Evolutionary conservation across 352 stramenopile species (phyloP).

Genomic region (Globisporangium nunn): DNA sequence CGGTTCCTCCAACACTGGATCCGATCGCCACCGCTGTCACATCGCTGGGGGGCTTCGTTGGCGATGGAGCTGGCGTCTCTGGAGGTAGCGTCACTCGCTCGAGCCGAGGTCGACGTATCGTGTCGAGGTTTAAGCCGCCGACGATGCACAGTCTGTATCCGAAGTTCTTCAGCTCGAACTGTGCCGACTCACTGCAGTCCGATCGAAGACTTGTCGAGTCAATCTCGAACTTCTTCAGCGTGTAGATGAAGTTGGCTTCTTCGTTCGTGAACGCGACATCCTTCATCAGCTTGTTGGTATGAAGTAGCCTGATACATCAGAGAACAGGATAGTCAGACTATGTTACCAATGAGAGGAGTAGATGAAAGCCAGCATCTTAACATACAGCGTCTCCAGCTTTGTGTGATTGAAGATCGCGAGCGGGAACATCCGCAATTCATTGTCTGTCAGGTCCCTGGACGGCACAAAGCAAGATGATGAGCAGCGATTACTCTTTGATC

Average conservation of each 20-base stretch:
- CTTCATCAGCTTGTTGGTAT: not conserved
- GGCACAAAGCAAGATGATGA: not conserved
- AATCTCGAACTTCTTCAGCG: not conserved
- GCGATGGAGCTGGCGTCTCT: conserved; percentile 4
- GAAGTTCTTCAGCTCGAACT: too few species aligned
- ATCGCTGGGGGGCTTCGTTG: too few species aligned
- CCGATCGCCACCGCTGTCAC: not conserved
- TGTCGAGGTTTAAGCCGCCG: too few species aligned
- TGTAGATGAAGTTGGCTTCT: conserved; percentile 3
- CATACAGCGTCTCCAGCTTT: conserved; percentile 1
- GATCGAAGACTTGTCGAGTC: not conserved
- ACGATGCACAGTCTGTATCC: too few species aligned
- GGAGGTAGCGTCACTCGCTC: not conserved
- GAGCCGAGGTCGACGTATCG: too few species aligned
- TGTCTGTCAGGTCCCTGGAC: not conserved
- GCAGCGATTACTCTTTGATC: not conserved
- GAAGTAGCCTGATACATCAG: not conserved
- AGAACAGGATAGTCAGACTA: not conserved
- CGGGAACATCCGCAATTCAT: not conserved
- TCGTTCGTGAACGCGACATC: conserved; percentile 3
- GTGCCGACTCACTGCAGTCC: not conserved
- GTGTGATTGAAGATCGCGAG: not conserved
- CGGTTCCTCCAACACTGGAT: not conserved
- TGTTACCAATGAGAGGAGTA: not conserved
- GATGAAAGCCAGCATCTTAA: not conserved